A percentile compares a stretch with the other conserved stretches of the same genome.
Conservation (phyloP, 345 rosid genomes). For the Arabidopsis thaliana region DNA sequence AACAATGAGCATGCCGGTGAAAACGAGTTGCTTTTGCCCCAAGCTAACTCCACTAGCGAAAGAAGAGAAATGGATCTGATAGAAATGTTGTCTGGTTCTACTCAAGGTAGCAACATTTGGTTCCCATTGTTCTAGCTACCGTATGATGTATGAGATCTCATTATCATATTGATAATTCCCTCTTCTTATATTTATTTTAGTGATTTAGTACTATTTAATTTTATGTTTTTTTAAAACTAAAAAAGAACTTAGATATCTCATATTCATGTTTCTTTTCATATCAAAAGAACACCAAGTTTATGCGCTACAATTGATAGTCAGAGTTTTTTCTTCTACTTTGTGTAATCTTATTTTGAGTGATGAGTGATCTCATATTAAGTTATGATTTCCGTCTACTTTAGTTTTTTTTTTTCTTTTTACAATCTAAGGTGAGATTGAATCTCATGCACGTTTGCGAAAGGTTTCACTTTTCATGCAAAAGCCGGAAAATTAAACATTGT, state of each 20-base stretch:
- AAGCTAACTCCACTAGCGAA: conserved; percentile 41
- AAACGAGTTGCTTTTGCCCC: conserved; percentile 36
- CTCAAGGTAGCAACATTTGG: conserved; percentile 35
- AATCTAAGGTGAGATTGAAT: conserved; percentile 9
- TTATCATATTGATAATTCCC: conserved; percentile 6
- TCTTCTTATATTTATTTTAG: neutral
- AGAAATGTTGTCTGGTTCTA: conserved; percentile 79
- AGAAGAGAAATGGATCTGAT: conserved; percentile 86
- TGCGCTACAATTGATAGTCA: conserved; percentile 11
- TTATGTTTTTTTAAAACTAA: neutral
- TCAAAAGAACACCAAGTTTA: conserved; percentile 31
- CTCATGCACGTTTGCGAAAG: conserved; percentile 1
- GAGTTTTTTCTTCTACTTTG: conserved; percentile 8
- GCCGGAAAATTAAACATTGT: neutral
- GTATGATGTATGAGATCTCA: conserved; percentile 3
- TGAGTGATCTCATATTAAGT: neutral
- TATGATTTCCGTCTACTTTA: neutral
- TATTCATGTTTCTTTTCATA: neutral
- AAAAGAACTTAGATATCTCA: neutral
- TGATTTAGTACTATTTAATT: neutral
- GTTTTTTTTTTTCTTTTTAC: neutral
- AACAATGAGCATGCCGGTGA: conserved; percentile 17
- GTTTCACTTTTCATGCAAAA: neutral
- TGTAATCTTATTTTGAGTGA: neutral
- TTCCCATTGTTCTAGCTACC: conserved; percentile 38